phyloP scores from a whole-genome alignment of 805 yeast species.

The Debaryomyces hansenii region DNA sequence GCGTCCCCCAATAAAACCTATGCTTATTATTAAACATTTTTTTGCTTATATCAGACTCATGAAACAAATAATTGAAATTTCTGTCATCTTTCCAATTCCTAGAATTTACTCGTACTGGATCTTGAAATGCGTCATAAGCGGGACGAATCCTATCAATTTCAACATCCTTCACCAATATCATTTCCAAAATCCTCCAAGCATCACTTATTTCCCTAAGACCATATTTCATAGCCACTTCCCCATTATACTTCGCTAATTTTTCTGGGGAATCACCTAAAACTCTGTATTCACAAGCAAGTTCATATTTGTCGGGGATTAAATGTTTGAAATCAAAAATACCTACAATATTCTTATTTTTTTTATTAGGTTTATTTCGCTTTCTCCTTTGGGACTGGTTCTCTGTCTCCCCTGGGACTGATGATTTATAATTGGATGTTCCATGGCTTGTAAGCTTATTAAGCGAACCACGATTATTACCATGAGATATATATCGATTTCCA shows the following conservation, averaged over 20 bases:
- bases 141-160: constrained; percentile 11
- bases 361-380: constrained; percentile 17
- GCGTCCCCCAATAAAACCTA: constrained; percentile 72
- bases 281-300: constrained; percentile 66
- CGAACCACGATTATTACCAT: constrained; percentile 24
- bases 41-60: neutral
- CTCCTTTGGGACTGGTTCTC: constrained; percentile 10
- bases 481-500: constrained; percentile 29
- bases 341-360: constrained; percentile 52
- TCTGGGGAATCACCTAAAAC: constrained; percentile 65
- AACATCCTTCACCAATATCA: constrained; percentile 45
- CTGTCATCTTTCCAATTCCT: neutral
- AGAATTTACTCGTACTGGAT: neutral
- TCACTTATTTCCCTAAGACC: constrained; percentile 65
- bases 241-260: constrained; percentile 66
- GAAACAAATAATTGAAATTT: neutral
- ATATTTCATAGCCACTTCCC: constrained; percentile 63
- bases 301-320: constrained; percentile 73
- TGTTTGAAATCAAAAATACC: constrained; percentile 63
- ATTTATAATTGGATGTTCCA: constrained; percentile 34
- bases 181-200: constrained; percentile 68
- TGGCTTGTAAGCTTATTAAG: constrained; percentile 38
- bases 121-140: neutral
- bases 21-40: constrained; percentile 9
- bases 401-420: constrained; percentile 37